Evolutionary conservation across 495 filamentous ascomycete genomes (phyloP).

Genomic region (Podospora australis): DNA sequence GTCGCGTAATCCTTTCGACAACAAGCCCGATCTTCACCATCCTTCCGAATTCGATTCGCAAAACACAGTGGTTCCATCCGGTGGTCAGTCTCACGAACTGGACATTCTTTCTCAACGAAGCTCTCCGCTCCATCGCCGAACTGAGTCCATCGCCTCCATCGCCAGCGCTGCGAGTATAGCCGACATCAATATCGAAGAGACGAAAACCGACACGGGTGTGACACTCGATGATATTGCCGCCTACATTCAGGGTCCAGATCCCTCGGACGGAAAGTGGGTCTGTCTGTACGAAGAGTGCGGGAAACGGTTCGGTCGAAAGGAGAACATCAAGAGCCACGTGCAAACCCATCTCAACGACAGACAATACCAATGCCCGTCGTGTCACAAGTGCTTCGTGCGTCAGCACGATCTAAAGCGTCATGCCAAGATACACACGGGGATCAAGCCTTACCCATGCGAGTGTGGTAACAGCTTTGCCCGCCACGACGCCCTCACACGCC

Average conservation of each 20-base stretch:
- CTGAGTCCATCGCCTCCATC: conserved; percentile 42
- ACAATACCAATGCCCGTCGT: conserved; percentile 83
- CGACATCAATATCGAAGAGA: conserved; percentile 51
- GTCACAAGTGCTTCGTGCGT: conserved; percentile 89
- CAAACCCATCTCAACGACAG: conserved; percentile 95
- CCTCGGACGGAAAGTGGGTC: conserved; percentile 71
- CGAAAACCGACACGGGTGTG: conserved; percentile 64
- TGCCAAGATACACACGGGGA: conserved; percentile 88
- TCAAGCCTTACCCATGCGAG: conserved; percentile 85
- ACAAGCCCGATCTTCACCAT: conserved; percentile 29
- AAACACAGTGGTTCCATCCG: conserved; percentile 6
- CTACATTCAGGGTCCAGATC: conserved; percentile 76
- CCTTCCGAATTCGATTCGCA: conserved; percentile 15
- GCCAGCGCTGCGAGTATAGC: conserved; percentile 48
- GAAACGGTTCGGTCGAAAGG: conserved; percentile 83
- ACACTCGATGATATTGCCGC: conserved; percentile 78
- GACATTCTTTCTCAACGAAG: conserved; percentile 22
- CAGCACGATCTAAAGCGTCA: conserved; percentile 96
- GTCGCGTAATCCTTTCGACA: conserved; percentile 24
- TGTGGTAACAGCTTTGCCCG: conserved; percentile 89
- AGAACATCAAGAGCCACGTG: conserved; percentile 96
- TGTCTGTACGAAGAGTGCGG: conserved; percentile 76
- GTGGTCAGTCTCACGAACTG: not conserved
- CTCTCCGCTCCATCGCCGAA: conserved; percentile 39
- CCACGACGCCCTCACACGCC: conserved; percentile 89